Percentiles rank a stretch among this genome's conserved stretches.
These are phyloP conservation scores for Eucalyptus lansdowneana DNA, from an alignment of 345 rosid genomes.

Conservation along the genomic window DNA sequence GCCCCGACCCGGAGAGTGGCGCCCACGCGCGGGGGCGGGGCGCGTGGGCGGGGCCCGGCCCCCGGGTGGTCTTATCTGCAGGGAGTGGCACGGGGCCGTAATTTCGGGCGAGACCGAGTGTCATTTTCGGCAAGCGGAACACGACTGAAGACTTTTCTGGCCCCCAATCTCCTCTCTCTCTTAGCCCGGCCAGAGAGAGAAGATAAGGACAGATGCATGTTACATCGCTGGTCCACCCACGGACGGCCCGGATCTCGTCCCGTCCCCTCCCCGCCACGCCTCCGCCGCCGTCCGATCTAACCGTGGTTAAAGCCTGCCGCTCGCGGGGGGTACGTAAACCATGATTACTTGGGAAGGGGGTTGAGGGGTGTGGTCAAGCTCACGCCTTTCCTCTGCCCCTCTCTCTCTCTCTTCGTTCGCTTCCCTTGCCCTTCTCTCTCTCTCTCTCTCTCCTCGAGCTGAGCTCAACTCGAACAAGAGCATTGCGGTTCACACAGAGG, in stretches of 20 bases:
- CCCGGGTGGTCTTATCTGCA: background rate
- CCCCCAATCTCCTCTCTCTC: background rate
- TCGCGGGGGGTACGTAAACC: background rate
- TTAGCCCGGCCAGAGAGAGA: constrained; percentile 9
- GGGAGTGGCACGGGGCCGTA: background rate
- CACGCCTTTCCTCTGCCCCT: background rate
- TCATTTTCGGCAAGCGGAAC: background rate
- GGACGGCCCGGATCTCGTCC: constrained; percentile 37
- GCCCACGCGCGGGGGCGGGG: too few relatives aligned
- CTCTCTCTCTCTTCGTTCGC: too few relatives aligned
- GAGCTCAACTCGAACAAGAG: background rate
- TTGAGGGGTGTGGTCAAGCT: background rate
- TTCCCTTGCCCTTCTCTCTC: background rate
- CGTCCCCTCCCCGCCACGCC: background rate
- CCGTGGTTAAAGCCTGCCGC: background rate
- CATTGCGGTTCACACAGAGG: background rate
- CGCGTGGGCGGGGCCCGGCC: background rate
- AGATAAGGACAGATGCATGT: constrained; percentile 46
- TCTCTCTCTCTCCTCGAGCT: background rate
- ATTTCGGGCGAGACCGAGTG: background rate
- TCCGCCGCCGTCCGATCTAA: constrained; percentile 23
- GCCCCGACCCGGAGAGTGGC: background rate
- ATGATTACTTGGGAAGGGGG: background rate
- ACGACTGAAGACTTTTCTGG: background rate
- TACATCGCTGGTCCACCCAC: constrained; percentile 3